These are phyloP conservation scores for Lobosporangium transversale DNA, from an alignment of 192 early-diverging fungal species.

Conservation along the genomic window DNA sequence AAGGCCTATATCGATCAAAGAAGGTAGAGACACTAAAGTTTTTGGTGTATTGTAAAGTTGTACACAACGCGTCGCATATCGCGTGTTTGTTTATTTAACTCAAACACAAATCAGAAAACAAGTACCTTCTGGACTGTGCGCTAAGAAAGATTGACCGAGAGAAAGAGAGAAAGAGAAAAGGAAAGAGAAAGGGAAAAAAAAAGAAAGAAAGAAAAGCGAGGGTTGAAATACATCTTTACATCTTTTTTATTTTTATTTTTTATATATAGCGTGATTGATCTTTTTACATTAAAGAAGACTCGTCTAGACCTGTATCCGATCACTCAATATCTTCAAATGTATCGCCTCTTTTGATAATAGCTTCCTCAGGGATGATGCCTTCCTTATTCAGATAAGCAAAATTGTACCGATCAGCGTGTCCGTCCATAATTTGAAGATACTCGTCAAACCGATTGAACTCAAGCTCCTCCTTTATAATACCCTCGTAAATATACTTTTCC, in stretches of 20 bases:
- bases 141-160: no score
- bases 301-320: conserved; percentile 37
- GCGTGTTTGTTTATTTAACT: no score
- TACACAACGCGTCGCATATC: neutral
- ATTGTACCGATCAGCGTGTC: conserved; percentile 58
- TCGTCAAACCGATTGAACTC: conserved; percentile 69
- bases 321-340: conserved; percentile 15
- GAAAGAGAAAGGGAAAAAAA: no score
- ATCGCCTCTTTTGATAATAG: conserved; percentile 50
- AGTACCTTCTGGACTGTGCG: no score
- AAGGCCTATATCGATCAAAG: no score
- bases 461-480: conserved; percentile 81
- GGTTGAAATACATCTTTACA: no score
- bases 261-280: neutral
- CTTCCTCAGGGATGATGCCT: conserved; percentile 61
- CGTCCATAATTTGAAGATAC: conserved; percentile 70
- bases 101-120: no score
- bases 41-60: neutral
- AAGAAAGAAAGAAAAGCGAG: no score
- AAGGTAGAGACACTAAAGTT: no score
- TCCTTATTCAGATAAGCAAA: conserved; percentile 71
- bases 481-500: conserved; percentile 86
- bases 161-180: no score
- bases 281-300: conserved; percentile 7
- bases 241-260: no score